A percentile compares a stretch with the other conserved stretches of the same genome.
Evolutionary conservation across 1,284 basidiomycete species (phyloP).

Genomic region (Sporisorium exsertum): DNA sequence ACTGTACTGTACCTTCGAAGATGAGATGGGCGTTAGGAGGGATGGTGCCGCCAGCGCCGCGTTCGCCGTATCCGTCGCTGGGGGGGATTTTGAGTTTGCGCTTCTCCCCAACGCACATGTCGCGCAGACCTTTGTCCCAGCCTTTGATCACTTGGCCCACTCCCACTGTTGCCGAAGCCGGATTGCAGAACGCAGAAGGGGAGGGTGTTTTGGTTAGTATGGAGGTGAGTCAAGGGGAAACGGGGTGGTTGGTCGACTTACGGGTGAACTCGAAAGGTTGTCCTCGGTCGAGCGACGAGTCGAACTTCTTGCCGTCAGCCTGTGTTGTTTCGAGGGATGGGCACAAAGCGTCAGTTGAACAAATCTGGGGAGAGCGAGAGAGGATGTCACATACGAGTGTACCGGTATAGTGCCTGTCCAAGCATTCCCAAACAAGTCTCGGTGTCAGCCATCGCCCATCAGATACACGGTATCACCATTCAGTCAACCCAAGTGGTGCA

Average conservation of each 20-base stretch:
- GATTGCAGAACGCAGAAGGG: not conserved
- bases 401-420: constrained; percentile 75
- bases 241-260: constrained; percentile 13
- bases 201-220: not conserved
- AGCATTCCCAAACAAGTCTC: constrained; percentile 14
- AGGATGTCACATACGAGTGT: constrained; percentile 70
- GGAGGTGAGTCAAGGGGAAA: not conserved
- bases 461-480: no score
- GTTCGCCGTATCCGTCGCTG: constrained; percentile 74
- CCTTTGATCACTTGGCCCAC: constrained; percentile 82
- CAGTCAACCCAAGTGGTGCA: no score
- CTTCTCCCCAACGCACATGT: constrained; percentile 91
- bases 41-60: constrained; percentile 82
- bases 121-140: constrained; percentile 72
- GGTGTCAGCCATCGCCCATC: not conserved
- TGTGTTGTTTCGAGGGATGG: not conserved
- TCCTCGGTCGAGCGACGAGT: constrained; percentile 77
- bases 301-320: constrained; percentile 81
- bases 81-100: constrained; percentile 76
- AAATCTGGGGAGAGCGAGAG: no score
- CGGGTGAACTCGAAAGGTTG: constrained; percentile 73
- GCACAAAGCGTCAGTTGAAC: not conserved
- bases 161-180: constrained; percentile 79
- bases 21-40: constrained; percentile 85
- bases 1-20: constrained; percentile 76